These are phyloP conservation scores for Phoenix dactylifera DNA, from an alignment of 176 grass and related monocot species.

Conservation along the genomic window DNA sequence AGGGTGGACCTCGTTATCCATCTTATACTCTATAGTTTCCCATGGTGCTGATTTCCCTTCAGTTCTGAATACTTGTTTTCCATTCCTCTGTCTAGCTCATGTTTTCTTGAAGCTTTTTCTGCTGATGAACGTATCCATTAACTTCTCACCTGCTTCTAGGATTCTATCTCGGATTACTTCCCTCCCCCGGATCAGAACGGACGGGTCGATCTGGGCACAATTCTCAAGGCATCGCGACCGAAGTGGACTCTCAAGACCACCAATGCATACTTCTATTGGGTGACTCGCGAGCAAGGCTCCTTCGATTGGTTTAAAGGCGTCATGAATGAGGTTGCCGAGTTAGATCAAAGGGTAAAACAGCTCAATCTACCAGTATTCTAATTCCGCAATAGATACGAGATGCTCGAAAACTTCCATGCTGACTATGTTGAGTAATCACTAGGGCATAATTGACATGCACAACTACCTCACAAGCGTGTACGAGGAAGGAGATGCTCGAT, in stretches of 20 bases:
- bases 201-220: constrained; percentile 14
- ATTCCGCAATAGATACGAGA: no score
- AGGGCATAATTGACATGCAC: constrained; percentile 94
- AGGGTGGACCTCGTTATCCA: no score
- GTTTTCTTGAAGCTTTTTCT: no score
- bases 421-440: not conserved
- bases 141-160: constrained; percentile 5
- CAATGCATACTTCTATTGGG: constrained; percentile 32
- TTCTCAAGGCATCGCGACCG: constrained; percentile 7
- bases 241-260: constrained; percentile 14
- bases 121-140: not conserved
- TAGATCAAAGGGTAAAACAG: constrained; percentile 82
- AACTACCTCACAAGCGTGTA: constrained; percentile 99
- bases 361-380: not conserved
- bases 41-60: no score
- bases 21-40: no score
- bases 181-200: constrained; percentile 7
- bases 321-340: constrained; percentile 92
- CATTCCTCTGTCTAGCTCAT: no score
- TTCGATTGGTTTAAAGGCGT: constrained; percentile 40
- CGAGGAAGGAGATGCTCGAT: constrained; percentile 96
- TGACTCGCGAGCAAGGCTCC: constrained; percentile 28
- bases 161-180: constrained; percentile 11
- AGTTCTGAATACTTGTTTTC: no score
- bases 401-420: no score